Evolutionary conservation across 176 grass and related monocot species (phyloP), one percentile per base, ranked within the genome.

Genomic region (Oryza australiensis): DNA sequence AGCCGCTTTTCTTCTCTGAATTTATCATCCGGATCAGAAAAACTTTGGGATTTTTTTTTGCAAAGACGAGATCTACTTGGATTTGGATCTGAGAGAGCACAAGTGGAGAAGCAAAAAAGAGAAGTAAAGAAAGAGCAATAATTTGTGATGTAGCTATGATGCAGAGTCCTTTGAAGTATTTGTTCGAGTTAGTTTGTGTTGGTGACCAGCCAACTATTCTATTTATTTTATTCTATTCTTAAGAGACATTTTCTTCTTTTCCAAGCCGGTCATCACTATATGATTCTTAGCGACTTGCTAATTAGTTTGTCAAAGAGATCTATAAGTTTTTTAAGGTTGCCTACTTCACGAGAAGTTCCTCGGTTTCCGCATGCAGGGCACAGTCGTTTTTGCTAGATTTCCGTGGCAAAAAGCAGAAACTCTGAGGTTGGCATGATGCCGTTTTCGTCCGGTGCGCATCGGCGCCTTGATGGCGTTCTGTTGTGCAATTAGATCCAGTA

Each of bases 31-130:
- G 38, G 88, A 42, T 24, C n/a, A 32, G 40, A 49, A 28, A 65
- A 62, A 70, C 14, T 27, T 27, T 26, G 42, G 9, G 64, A 37
- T 3, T 23, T 57, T 57, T 12, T 76, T 82, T 88, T 82, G 77
- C 53, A 74, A 48, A 55, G 53, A 37, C 72, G 37, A 42, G 77
- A 89, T 89, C 82, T 77, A 46, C 66, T 62, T 77, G 59, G 80
- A 78, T 78, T 78, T 55, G 74, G 37, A 67, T 66, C 60, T 65
- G 32, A 57, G 71, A 66, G 71, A 23, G 29, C 66, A 15, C 42
- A 80, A 15, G 6, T 2, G 7, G 46, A 35, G 43, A 34, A 42
- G 74, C 26, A 18, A 76, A 32, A 26, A 18, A 14, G 13, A 30
- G 14, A 64, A 10, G 65, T 8, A 64, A 57, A 76, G 24, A 41